Base-by-base conservation (phyloP, 2,329 filamentous ascomycete genomes). In the Fusarium aywerte region DNA sequence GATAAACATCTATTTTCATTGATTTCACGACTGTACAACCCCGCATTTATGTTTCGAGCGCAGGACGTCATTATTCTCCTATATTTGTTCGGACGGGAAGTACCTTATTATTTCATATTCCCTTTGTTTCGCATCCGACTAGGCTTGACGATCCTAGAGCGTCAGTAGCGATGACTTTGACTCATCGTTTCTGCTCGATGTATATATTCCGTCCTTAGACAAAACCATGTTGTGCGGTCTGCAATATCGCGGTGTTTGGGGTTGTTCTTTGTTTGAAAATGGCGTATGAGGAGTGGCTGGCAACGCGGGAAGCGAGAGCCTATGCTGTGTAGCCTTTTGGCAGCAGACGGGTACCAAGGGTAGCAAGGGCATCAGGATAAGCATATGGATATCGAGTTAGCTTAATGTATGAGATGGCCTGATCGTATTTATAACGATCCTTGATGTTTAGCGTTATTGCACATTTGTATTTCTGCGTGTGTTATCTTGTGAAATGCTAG, bases 51-150 rank as follows among this genome's bases (percentile, higher is more conserved):
- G 36, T 61, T 73, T 73, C 68, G 65, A 72, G 69, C 70, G 74
- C 69, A 65, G 69, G 73, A 51, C 71, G 77, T 73, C 70, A 74
- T 68, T 68, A 74, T 76, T 72, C 75, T 75, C 65, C 62, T 72
- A 72, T 73, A 73, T 58, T 71, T 66, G 68, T 63, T 68, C 32
- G 63, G 48, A 61, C 55, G 60, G 69, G 54, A 71, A 58, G 58
- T 49, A 44, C 44, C 58, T 45, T 38, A 38, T 38, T n/a, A 36
- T 50, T 57, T 29, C 32, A 59, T 63, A 48, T 65, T 48, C 32
- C n/a, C 13, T 58, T 51, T 58, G 43, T 56, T 52, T 66, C 54
- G 48, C 32, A 62, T 31, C 54, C 61, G 49, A 58, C 58, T 68
- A 44, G 65, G 51, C 62, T 62, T 71, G 60, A 71, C 64, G 67